phyloP scores from a whole-genome alignment of 225 moss, liverwort and hornwort species.

The Marchantia polymorpha region DNA sequence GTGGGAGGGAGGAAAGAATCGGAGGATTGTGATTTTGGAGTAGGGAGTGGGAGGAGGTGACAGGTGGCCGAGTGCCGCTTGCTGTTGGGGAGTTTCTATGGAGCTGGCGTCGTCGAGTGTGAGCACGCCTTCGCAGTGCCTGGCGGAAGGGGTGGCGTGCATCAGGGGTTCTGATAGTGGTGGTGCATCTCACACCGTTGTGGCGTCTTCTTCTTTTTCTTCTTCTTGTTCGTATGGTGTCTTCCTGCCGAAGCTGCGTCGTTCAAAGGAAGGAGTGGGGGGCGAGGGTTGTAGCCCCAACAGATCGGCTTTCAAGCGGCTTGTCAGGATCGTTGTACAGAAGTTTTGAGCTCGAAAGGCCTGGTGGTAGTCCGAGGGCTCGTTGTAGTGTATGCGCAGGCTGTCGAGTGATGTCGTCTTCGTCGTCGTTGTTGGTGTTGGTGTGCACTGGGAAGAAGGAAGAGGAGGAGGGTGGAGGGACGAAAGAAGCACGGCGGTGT shows the following conservation, averaged over 20 bases:
- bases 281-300: background rate
- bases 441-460: background rate
- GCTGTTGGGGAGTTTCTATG: slow-evolving; percentile 17
- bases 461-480: too few relatives aligned
- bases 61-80: slow-evolving; percentile 1
- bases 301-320: background rate
- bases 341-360: background rate
- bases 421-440: background rate
- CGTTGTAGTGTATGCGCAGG: background rate
- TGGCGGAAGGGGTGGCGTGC: slow-evolving; percentile 5
- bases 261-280: background rate
- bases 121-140: background rate
- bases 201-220: background rate
- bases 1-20: background rate
- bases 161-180: slow-evolving; percentile 9
- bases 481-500: background rate
- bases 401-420: background rate
- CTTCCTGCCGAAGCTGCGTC: background rate
- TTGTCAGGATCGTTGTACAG: background rate
- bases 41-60: background rate
- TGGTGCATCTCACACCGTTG: slow-evolving; percentile 5
- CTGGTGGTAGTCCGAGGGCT: background rate
- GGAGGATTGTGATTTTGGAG: slow-evolving; percentile 11
- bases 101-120: slow-evolving; percentile 21
- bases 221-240: slow-evolving; percentile 7